Conservation (phyloP, 2,329 filamentous ascomycete species). For the Cercospora zeina region DNA sequence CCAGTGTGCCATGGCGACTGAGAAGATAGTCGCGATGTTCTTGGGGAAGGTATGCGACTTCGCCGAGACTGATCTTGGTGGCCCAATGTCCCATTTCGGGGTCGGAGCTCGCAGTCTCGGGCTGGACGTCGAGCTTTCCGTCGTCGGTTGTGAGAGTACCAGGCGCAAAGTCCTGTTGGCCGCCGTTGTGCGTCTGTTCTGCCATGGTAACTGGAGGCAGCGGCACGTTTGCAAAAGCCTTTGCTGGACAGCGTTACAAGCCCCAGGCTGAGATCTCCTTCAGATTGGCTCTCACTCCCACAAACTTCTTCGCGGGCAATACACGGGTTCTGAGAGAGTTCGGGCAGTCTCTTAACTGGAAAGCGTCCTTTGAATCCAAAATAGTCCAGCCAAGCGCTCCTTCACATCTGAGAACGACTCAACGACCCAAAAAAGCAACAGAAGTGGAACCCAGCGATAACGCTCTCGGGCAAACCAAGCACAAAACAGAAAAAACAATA, state of each 20-base stretch:
- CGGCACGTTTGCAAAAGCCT: not conserved
- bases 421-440: constrained; percentile 6
- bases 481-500: not conserved
- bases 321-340: not conserved
- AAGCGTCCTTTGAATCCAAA: not conserved
- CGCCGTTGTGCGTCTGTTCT: not conserved
- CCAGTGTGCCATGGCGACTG: constrained; percentile 55
- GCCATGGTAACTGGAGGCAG: not conserved
- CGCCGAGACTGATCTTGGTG: constrained; percentile 34
- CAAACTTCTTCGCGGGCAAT: not conserved
- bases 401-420: not conserved
- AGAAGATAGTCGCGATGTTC: constrained; percentile 55
- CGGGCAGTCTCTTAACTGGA: not conserved
- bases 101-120: constrained; percentile 21
- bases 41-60: constrained; percentile 42
- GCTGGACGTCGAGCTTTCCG: not conserved
- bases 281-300: not conserved
- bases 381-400: constrained; percentile 10
- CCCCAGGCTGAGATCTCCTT: not conserved
- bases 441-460: constrained; percentile 1
- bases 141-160: not conserved
- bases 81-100: constrained; percentile 31
- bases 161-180: constrained; percentile 16
- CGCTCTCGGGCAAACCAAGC: not conserved
- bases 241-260: not conserved